phyloP scores from a whole-genome alignment of 2,329 filamentous ascomycete species.

The Aschersonia sp. region DNA sequence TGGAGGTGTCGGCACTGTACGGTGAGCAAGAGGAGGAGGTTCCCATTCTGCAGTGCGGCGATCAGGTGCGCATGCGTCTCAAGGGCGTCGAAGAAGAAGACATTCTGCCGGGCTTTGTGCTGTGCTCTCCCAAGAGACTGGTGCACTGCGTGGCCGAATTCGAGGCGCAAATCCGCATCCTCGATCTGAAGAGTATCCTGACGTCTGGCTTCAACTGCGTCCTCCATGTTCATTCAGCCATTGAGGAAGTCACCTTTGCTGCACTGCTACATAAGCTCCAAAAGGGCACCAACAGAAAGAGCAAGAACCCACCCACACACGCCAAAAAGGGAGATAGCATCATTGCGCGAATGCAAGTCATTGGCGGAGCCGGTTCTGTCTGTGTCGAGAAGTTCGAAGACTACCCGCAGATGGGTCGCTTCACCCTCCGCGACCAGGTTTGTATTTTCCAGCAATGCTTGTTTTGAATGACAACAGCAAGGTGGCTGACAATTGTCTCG shows the following conservation, averaged over 20 bases:
- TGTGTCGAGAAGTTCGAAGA: constrained; percentile 94
- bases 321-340: constrained; percentile 71
- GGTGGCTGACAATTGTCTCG: background rate
- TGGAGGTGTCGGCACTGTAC: constrained; percentile 74
- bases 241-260: constrained; percentile 91
- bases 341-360: constrained; percentile 82
- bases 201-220: constrained; percentile 96
- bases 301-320: constrained; percentile 84
- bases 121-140: constrained; percentile 85
- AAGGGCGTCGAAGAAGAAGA: constrained; percentile 97
- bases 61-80: constrained; percentile 84
- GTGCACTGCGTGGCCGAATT: constrained; percentile 84
- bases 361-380: constrained; percentile 68
- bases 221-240: constrained; percentile 89
- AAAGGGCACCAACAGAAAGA: constrained; percentile 86
- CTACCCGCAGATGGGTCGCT: constrained; percentile 84
- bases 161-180: constrained; percentile 89
- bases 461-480: background rate
- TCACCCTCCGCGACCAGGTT: constrained; percentile 81
- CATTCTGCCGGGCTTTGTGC: constrained; percentile 84
- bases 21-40: constrained; percentile 96
- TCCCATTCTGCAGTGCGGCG: constrained; percentile 67
- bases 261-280: constrained; percentile 85
- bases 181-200: constrained; percentile 89
- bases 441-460: constrained; percentile 9